Percentiles rank a stretch among this genome's conserved stretches.
Conservation (phyloP, 306 rosid species). For the Vigna unguiculata region DNA sequence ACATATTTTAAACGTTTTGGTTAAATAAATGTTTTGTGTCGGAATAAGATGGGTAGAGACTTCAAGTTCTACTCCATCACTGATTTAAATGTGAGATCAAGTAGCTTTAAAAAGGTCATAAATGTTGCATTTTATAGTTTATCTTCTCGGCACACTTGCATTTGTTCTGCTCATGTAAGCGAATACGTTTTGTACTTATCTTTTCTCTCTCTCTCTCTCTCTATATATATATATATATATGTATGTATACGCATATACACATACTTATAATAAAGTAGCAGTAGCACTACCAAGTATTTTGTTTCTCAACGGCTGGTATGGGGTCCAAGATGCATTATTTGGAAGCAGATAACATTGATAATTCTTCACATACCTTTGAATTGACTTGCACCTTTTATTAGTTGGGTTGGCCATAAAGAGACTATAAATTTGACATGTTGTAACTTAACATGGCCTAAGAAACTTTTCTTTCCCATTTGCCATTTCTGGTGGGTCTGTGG, state of each 20-base stretch:
- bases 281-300: constrained; percentile 23
- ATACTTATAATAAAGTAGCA: constrained; percentile 34
- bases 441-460: constrained; percentile 43
- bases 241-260: background rate
- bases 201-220: too few relatives aligned
- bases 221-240: too few relatives aligned
- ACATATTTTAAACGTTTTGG: constrained; percentile 34
- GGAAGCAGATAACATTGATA: constrained; percentile 59
- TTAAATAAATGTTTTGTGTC: constrained; percentile 38
- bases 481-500: constrained; percentile 46
- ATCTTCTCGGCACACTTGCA: constrained; percentile 41
- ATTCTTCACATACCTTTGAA: constrained; percentile 49
- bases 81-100: constrained; percentile 50
- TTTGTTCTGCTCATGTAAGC: constrained; percentile 20
- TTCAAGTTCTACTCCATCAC: constrained; percentile 42
- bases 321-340: constrained; percentile 69
- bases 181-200: constrained; percentile 1
- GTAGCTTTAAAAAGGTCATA: constrained; percentile 32
- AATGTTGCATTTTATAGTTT: constrained; percentile 43
- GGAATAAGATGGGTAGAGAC: constrained; percentile 36
- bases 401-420: constrained; percentile 52
- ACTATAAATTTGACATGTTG: constrained; percentile 44
- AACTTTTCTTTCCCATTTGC: constrained; percentile 40
- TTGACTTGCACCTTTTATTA: constrained; percentile 50
- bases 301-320: constrained; percentile 45